Conservation (phyloP, 2,329 filamentous ascomycete genomes). For the Penicillium oxalicum region DNA sequence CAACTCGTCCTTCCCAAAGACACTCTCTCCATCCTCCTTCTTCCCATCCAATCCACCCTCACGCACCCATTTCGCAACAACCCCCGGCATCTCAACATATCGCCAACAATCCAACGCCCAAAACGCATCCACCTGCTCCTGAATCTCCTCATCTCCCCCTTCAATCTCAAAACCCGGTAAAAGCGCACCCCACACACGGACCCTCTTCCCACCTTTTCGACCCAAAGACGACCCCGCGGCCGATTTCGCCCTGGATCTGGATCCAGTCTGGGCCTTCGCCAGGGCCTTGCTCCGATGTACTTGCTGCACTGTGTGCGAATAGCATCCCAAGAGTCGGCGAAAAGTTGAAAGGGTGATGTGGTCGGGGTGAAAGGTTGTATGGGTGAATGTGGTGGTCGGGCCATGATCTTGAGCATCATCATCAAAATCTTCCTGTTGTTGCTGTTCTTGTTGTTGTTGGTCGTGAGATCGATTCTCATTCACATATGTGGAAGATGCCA, state of each 20-base stretch:
- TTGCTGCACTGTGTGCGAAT: slow-evolving; percentile 22
- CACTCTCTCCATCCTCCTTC: slow-evolving; percentile 11
- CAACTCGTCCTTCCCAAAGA: slow-evolving; percentile 31
- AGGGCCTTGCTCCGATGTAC: slow-evolving; percentile 21
- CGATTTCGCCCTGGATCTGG: slow-evolving; percentile 6
- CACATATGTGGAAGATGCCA: too few relatives aligned
- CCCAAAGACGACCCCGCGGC: neutral
- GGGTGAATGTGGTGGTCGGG: neutral
- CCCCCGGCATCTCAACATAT: slow-evolving; percentile 30
- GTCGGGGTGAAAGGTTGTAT: slow-evolving; percentile 18
- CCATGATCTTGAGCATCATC: too few relatives aligned
- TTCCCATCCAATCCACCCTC: neutral
- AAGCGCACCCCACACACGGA: too few relatives aligned
- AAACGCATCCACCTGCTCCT: slow-evolving; percentile 23
- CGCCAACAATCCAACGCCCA: slow-evolving; percentile 34
- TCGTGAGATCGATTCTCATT: too few relatives aligned
- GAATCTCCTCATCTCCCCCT: slow-evolving; percentile 8
- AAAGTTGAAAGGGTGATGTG: slow-evolving; percentile 25
- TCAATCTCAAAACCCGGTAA: too few relatives aligned
- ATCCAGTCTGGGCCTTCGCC: slow-evolving; percentile 9
- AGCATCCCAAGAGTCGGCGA: slow-evolving; percentile 21
- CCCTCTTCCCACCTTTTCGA: too few relatives aligned
- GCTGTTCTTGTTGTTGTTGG: too few relatives aligned
- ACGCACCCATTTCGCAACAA: slow-evolving; percentile 14
- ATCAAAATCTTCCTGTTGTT: too few relatives aligned